Conservation (phyloP, 495 filamentous ascomycete genomes). For the Talaromyces trachyspermus region DNA sequence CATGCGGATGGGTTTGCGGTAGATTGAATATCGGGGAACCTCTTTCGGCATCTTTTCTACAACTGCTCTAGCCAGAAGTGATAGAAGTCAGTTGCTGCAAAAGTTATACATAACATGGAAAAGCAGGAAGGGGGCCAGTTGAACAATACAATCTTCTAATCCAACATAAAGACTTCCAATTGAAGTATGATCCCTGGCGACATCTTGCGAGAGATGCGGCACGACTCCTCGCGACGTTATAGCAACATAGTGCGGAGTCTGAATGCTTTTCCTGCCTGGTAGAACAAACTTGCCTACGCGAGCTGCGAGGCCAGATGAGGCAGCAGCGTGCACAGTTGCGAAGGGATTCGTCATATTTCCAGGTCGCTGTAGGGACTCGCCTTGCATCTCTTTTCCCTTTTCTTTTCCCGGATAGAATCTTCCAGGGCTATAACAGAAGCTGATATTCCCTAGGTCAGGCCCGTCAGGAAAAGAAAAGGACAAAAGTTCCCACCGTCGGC, state of each 20-base stretch:
- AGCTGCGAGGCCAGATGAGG: slow-evolving; percentile 26
- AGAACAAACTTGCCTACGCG: slow-evolving; percentile 59
- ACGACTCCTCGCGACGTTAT: slow-evolving; percentile 74
- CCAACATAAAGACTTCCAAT: slow-evolving; percentile 69
- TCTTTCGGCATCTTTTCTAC: slow-evolving; percentile 59
- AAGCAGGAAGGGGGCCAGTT: too few relatives aligned
- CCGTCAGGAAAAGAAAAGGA: neutral
- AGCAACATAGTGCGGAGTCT: slow-evolving; percentile 76
- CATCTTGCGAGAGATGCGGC: slow-evolving; percentile 85
- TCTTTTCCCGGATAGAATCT: neutral
- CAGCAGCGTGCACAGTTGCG: slow-evolving; percentile 3
- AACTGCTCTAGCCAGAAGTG: slow-evolving; percentile 42
- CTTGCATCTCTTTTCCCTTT: neutral
- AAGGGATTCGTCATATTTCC: slow-evolving; percentile 4
- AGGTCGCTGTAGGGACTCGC: neutral
- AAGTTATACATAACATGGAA: slow-evolving; percentile 1
- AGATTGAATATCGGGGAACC: slow-evolving; percentile 45
- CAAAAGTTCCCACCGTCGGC: too few relatives aligned
- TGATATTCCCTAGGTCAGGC: slow-evolving; percentile 2
- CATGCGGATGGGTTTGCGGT: slow-evolving; percentile 24
- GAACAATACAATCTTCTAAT: slow-evolving; percentile 85
- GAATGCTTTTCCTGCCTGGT: slow-evolving; percentile 49
- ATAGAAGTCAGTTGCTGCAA: neutral
- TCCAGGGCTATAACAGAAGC: neutral
- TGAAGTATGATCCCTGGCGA: slow-evolving; percentile 54